phyloP scores from a whole-genome alignment of 2,329 filamentous ascomycete species.

The Plectosphaerella plurivora region DNA sequence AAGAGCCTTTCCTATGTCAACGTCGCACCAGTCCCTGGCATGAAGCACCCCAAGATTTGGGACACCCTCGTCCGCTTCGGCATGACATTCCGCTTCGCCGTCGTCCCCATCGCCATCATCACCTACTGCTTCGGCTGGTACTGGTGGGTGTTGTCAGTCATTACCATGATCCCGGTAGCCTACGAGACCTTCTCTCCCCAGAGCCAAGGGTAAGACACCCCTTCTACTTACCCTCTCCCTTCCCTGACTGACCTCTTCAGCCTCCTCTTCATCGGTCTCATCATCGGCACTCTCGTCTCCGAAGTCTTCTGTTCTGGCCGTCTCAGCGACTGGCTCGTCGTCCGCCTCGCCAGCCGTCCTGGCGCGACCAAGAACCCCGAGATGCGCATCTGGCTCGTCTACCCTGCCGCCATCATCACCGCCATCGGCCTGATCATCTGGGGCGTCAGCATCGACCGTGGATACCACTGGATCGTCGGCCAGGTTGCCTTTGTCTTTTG shows the following conservation, averaged over 20 bases:
- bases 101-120: conserved; percentile 38
- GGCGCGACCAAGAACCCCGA: conserved; percentile 39
- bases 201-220: conserved; percentile 36
- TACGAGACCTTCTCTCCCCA: conserved; percentile 42
- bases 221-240: neutral
- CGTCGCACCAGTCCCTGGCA: conserved; percentile 39
- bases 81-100: conserved; percentile 39
- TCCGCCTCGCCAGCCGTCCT: conserved; percentile 37
- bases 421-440: conserved; percentile 47
- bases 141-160: conserved; percentile 51
- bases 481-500: conserved; percentile 52
- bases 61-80: conserved; percentile 39
- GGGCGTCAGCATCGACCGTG: conserved; percentile 48
- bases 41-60: conserved; percentile 45
- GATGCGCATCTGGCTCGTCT: conserved; percentile 52
- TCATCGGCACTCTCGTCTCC: conserved; percentile 46
- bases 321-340: conserved; percentile 48
- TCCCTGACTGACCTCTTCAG: conserved; percentile 13
- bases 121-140: conserved; percentile 51
- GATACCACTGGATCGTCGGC: conserved; percentile 53
- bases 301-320: conserved; percentile 47
- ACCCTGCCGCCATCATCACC: conserved; percentile 44
- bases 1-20: conserved; percentile 40
- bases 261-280: conserved; percentile 47
- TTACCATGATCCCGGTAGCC: conserved; percentile 48